Conservation (phyloP, 1,284 basidiomycete genomes). For the Apiotrichum mycotoxinovorans region DNA sequence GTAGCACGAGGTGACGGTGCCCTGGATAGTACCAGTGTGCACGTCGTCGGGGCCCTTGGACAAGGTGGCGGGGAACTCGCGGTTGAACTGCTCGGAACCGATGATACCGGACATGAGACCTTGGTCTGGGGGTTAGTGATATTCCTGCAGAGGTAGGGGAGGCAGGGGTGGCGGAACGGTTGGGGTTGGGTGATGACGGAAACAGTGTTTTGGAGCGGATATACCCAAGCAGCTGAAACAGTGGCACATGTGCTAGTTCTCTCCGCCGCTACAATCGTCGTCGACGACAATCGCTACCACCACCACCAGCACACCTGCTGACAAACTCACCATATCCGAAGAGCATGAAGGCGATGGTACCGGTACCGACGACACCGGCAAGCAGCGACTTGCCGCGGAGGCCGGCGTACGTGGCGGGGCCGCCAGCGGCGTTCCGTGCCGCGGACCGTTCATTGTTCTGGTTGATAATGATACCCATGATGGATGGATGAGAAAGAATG, state of each 20-base stretch:
- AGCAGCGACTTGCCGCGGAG: constrained; percentile 39
- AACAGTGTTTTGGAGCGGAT: too few species aligned
- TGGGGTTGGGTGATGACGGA: not conserved
- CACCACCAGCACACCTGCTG: constrained; percentile 21
- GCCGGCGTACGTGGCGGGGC: constrained; percentile 37
- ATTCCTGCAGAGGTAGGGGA: not conserved
- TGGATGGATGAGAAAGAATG: not conserved
- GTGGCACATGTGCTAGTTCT: too few species aligned
- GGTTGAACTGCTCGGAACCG: constrained; percentile 47
- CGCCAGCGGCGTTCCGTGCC: constrained; percentile 1
- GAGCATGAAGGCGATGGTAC: constrained; percentile 40
- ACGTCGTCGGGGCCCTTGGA: constrained; percentile 37
- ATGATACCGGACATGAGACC: constrained; percentile 46
- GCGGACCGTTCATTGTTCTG: constrained; percentile 13
- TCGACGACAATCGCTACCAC: too few species aligned
- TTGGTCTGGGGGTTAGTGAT: constrained; percentile 14
- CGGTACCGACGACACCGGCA: constrained; percentile 40
- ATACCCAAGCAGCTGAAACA: not conserved
- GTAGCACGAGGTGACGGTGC: constrained; percentile 48
- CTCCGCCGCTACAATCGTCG: not conserved
- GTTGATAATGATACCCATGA: constrained; percentile 9
- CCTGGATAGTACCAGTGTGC: constrained; percentile 49
- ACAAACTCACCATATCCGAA: constrained; percentile 47
- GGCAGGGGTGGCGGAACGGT: not conserved
- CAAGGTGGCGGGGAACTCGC: constrained; percentile 45